Conservation (phyloP, 495 filamentous ascomycete species). For the Halenospora varia region DNA sequence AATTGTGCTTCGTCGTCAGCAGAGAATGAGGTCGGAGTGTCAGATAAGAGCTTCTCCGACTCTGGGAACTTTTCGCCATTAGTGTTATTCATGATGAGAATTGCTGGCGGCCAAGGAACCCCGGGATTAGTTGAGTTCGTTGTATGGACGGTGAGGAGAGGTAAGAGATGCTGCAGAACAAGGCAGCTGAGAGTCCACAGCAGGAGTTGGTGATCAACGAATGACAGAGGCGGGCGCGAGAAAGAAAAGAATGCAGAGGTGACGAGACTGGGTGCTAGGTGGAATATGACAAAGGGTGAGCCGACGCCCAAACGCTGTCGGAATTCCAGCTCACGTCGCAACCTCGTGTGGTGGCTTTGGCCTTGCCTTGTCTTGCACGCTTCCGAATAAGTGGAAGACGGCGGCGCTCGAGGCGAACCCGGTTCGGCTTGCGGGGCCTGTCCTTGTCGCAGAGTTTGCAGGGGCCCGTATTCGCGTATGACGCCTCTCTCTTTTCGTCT, state of each 20-base stretch:
- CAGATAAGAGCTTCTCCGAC: conserved; percentile 6
- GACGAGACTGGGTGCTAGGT: background rate
- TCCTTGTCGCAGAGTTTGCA: background rate
- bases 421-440: too few relatives aligned
- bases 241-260: background rate
- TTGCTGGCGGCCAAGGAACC: background rate
- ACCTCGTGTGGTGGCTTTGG: background rate
- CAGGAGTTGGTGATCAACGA: background rate
- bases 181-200: background rate
- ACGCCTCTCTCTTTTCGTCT: background rate
- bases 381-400: background rate
- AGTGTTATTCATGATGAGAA: background rate
- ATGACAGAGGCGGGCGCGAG: background rate
- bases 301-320: background rate
- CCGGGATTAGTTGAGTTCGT: background rate
- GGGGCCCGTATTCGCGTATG: background rate
- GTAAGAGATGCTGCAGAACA: background rate
- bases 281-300: background rate
- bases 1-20: background rate
- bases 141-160: background rate
- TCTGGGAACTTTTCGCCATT: conserved; percentile 7
- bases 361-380: background rate
- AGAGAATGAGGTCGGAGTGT: background rate
- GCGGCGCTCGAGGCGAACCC: too few relatives aligned
- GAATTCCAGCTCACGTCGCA: background rate